These are phyloP conservation scores for Sporothrix humicola DNA, from an alignment of 2,329 filamentous ascomycete species.

Conservation along the genomic window DNA sequence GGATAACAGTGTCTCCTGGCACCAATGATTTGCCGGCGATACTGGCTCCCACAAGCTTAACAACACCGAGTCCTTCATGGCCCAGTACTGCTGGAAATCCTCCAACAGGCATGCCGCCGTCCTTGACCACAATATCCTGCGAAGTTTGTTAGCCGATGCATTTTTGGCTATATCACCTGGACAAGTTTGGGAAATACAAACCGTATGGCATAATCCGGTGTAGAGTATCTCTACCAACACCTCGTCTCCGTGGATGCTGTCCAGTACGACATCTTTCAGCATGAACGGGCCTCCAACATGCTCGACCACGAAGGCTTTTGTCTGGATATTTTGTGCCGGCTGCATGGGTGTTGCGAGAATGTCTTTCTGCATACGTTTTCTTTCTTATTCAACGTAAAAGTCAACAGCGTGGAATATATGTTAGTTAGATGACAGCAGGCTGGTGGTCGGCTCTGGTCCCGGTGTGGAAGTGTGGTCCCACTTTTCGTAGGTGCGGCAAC, in stretches of 20 bases:
- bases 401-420: too few relatives aligned
- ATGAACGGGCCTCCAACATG: neutral
- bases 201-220: constrained; percentile 12
- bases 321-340: neutral
- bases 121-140: constrained; percentile 15
- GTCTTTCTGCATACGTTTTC: too few relatives aligned
- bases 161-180: neutral
- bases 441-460: too few relatives aligned
- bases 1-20: neutral
- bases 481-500: too few relatives aligned
- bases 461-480: too few relatives aligned
- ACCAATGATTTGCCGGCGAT: neutral
- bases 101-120: constrained; percentile 14
- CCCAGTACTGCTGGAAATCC: constrained; percentile 11
- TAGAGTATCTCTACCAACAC: constrained; percentile 20
- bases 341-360: neutral
- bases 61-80: constrained; percentile 14
- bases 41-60: neutral
- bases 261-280: constrained; percentile 3
- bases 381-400: too few relatives aligned
- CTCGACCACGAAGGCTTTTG: constrained; percentile 12
- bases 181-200: neutral
- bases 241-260: neutral
- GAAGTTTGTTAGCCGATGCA: neutral
- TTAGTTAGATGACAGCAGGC: too few relatives aligned